Base-by-base conservation (phyloP, 352 stramenopile genomes). In the Plasmopara halstedii region DNA sequence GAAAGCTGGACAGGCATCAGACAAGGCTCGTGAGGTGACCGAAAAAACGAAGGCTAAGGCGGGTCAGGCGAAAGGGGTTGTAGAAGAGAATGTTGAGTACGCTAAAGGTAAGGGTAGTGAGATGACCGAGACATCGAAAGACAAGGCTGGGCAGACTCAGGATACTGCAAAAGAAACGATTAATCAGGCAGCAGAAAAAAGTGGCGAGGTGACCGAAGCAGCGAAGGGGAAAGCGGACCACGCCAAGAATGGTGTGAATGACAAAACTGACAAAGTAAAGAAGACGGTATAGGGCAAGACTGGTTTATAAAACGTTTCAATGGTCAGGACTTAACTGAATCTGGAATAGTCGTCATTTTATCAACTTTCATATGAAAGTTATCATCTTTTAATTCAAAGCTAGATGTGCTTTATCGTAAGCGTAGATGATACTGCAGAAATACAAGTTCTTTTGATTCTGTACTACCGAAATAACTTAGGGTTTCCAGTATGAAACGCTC, bases 81-180 rank as follows among this genome's bases (percentile, higher is more conserved):
- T 53, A 7, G 33, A 55, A 18, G 45, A 56, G 2, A 62, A 63
- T 39, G 42, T 31, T 19, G 22, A 22, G 7, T 2, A 19, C 11
- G 46, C 35, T 4, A 62, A 69, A 50, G 39, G 62, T 1, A 64
- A 58, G 35, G 47, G 56, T 7, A 42, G 31, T 17, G 29, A 56
- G 1, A n/a, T 32, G 18, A 41, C 46, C 15, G 31, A 50, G 10
- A 40, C 25, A 33, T 21, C 50, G 0, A 53, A 58, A 25, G 39
- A 62, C 1, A 58, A 51, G 10, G 56, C 48, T 29, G 17, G 55
- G 15, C 18, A 73, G 22, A 43, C 38, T 2, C 56, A 40, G n/a
- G 43, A 66, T 25, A 62, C 34, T 19, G 53, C 53, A 1, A 50
- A 56, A 19, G 46, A 64, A 0, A 56, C 44, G 8, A 56, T 46